These are phyloP conservation scores for Chalciporus sphaerocephalus DNA, from an alignment of 768 basidiomycete genomes.

Conservation along the genomic window DNA sequence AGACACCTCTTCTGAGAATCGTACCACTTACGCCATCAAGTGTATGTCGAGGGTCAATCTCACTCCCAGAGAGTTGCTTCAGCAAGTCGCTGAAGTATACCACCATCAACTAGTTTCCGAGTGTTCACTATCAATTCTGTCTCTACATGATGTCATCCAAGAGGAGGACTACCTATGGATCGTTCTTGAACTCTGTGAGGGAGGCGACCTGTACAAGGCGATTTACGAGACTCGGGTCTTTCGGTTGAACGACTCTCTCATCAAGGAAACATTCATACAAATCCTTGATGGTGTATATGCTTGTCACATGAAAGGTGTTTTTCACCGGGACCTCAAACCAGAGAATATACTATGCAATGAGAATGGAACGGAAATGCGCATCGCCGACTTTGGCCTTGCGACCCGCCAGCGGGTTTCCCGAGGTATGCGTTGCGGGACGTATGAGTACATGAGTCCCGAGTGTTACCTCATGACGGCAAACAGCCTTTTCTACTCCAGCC, in stretches of 20 bases:
- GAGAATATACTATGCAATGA: slow-evolving; percentile 68
- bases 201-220: slow-evolving; percentile 71
- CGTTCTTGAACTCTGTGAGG: slow-evolving; percentile 53
- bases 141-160: slow-evolving; percentile 58
- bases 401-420: slow-evolving; percentile 42
- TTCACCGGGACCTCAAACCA: slow-evolving; percentile 85
- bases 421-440: slow-evolving; percentile 57
- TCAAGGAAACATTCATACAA: slow-evolving; percentile 70
- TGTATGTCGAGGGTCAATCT: slow-evolving; percentile 60
- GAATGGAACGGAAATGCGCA: slow-evolving; percentile 49
- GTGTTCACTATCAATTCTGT: slow-evolving; percentile 60
- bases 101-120: slow-evolving; percentile 48
- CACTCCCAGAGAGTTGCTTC: slow-evolving; percentile 50
- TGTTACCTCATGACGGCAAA: slow-evolving; percentile 44
- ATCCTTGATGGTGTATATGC: slow-evolving; percentile 75
- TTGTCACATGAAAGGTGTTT: slow-evolving; percentile 68
- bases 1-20: slow-evolving; percentile 40
- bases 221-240: slow-evolving; percentile 58
- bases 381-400: slow-evolving; percentile 79
- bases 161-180: slow-evolving; percentile 64
- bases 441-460: slow-evolving; percentile 65
- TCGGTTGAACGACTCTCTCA: slow-evolving; percentile 53
- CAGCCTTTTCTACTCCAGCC: slow-evolving; percentile 33
- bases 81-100: slow-evolving; percentile 67
- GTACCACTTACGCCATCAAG: slow-evolving; percentile 65